A percentile compares a stretch with the other conserved stretches of the same genome.
These are phyloP conservation scores for Ogataea saltuana DNA, from an alignment of 805 yeast species.

Conservation along the genomic window DNA sequence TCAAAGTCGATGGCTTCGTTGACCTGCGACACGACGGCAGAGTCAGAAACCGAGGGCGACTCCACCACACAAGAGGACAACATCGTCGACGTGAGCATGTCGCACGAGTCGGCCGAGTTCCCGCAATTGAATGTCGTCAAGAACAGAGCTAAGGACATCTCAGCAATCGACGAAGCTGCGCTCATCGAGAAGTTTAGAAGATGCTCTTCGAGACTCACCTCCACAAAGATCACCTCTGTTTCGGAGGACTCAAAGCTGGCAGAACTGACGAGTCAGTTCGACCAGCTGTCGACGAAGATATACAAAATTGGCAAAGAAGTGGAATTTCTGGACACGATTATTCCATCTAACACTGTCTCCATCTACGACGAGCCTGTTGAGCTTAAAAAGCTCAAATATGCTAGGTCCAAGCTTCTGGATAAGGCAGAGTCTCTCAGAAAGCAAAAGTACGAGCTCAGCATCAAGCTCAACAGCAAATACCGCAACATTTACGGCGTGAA, in stretches of 20 bases:
- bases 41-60: conserved; percentile 24
- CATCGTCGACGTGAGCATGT: background rate
- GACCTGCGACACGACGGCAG: conserved; percentile 26
- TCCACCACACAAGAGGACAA: conserved; percentile 12
- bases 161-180: conserved; percentile 20
- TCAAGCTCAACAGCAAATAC: conserved; percentile 29
- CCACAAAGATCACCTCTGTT: conserved; percentile 19
- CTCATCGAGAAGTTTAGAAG: conserved; percentile 23
- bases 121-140: conserved; percentile 22
- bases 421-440: conserved; percentile 30
- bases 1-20: conserved; percentile 23
- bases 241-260: conserved; percentile 20
- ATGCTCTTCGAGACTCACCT: conserved; percentile 30
- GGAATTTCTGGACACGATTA: conserved; percentile 31
- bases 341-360: conserved; percentile 24
- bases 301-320: conserved; percentile 35
- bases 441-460: conserved; percentile 33
- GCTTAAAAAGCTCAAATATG: conserved; percentile 31
- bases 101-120: conserved; percentile 5
- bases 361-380: conserved; percentile 24
- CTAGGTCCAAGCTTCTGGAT: conserved; percentile 31
- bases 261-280: conserved; percentile 19
- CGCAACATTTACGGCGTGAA: conserved; percentile 33
- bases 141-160: conserved; percentile 18
- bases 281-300: conserved; percentile 24